Base-by-base conservation (phyloP, 1,139 yeast genomes). In the Debaryomyces robertsiae region DNA sequence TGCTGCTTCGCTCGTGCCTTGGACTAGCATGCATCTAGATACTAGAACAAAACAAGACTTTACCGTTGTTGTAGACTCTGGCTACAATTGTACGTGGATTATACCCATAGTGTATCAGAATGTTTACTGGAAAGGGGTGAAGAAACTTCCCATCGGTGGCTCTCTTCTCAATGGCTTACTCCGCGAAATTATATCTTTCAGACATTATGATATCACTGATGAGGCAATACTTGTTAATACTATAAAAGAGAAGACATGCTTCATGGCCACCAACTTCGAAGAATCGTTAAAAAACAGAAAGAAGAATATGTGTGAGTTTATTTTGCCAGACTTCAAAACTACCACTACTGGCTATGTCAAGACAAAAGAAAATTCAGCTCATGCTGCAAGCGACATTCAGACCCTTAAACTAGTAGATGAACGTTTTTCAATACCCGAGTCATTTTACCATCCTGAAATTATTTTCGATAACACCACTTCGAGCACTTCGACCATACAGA, bases 171-270 rank as follows among this genome's bases (percentile, higher is more conserved):
- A 89, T 41, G 96, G 96, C 7, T 78, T 85, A 40, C 63, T 94
- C 38, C 73, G 90, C 46, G 98, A 93, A 54, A 73, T 88, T 32
- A 79, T 93, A 11, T 89, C 97, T 3, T 93, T 87, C 58, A 75
- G 98, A 44, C 95, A 94, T 65, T 93, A 91, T 62, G 94, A 94
- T 57, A 91, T 94, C 54, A 82, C 88, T 58, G 97, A 91, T 46
- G 98, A 94, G 60, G 86, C 96, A 0, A 73, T 86, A 6, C 67
- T 94, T 38, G 83, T 93, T 39, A 88, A 91, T 56, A 82, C 86
- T 29, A 86, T 94, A 50, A 93, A 94, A 56, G 96, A 93, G 54
- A 70, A 78, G 27, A 76, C 94, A 5, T 80, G 93, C 53, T 90
- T 79, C 58, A 80, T 91, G 34, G 83, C 95, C 1, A 51, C 57